These are phyloP conservation scores for Amanita phalloides DNA, from an alignment of 768 basidiomycete species.

Conservation along the genomic window DNA sequence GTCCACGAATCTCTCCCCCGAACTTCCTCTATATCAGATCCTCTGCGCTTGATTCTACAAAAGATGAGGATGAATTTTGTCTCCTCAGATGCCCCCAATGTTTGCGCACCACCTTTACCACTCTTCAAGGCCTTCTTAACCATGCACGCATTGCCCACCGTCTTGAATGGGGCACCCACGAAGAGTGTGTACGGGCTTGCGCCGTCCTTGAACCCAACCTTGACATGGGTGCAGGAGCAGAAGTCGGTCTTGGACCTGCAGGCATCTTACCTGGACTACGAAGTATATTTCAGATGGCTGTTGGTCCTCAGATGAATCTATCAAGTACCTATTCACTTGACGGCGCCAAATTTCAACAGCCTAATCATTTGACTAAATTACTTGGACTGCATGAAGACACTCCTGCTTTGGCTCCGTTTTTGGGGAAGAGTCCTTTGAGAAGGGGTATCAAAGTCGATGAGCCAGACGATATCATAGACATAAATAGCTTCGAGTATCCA, in stretches of 20 bases:
- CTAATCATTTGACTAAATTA: slow-evolving; percentile 24
- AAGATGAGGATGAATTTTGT: slow-evolving; percentile 16
- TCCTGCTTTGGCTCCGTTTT: slow-evolving; percentile 36
- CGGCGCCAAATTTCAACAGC: background rate
- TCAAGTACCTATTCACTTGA: background rate
- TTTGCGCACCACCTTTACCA: slow-evolving; percentile 31
- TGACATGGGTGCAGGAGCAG: slow-evolving; percentile 28
- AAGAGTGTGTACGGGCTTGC: slow-evolving; percentile 43
- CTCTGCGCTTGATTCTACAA: slow-evolving; percentile 12
- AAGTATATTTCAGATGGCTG: slow-evolving; percentile 38
- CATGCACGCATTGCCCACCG: slow-evolving; percentile 40
- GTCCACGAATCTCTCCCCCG: slow-evolving; percentile 10
- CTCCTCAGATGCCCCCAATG: slow-evolving; percentile 38
- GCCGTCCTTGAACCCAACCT: slow-evolving; percentile 28
- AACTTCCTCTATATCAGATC: slow-evolving; percentile 32
- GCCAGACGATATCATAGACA: slow-evolving; percentile 25
- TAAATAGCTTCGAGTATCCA: slow-evolving; percentile 14
- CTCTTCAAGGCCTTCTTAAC: slow-evolving; percentile 43
- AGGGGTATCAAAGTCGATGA: slow-evolving; percentile 32
- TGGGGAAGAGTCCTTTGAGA: slow-evolving; percentile 31
- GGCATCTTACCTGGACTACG: slow-evolving; percentile 36
- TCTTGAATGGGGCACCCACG: slow-evolving; percentile 44
- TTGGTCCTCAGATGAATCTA: slow-evolving; percentile 16
- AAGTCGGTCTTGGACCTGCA: slow-evolving; percentile 30
- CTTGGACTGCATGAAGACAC: slow-evolving; percentile 40